These are phyloP conservation scores for Talaromyces adpressus DNA, from an alignment of 495 filamentous ascomycete species.

Conservation along the genomic window DNA sequence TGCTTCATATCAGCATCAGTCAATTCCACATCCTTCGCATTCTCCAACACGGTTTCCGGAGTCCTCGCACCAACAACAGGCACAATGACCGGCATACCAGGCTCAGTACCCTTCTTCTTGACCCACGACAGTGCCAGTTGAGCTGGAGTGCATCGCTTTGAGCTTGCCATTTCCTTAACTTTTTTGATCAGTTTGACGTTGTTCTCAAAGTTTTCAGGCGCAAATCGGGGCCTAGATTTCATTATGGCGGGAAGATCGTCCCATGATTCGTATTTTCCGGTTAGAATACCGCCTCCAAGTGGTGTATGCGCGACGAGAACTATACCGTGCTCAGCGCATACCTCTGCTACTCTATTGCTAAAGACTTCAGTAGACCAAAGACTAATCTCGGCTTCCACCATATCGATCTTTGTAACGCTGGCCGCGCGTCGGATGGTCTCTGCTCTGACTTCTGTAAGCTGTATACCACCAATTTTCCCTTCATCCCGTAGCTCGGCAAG, in stretches of 20 bases:
- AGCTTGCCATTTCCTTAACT: constrained; percentile 52
- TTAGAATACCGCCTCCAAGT: constrained; percentile 39
- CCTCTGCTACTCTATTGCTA: constrained; percentile 55
- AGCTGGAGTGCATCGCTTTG: constrained; percentile 58
- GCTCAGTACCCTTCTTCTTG: constrained; percentile 33
- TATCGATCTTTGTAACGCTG: constrained; percentile 50
- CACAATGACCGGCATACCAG: constrained; percentile 52
- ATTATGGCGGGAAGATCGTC: constrained; percentile 54
- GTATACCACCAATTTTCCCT: constrained; percentile 52
- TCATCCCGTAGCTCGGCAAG: constrained; percentile 31
- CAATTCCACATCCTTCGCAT: constrained; percentile 35
- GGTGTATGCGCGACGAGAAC: constrained; percentile 55
- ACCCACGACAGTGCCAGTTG: constrained; percentile 71
- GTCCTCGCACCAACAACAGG: constrained; percentile 67
- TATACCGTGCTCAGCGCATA: constrained; percentile 54
- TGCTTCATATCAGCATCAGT: constrained; percentile 40
- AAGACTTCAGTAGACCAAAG: constrained; percentile 54
- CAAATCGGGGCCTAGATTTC: constrained; percentile 49
- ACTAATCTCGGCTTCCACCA: constrained; percentile 65
- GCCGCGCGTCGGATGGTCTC: constrained; percentile 59
- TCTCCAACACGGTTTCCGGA: constrained; percentile 40
- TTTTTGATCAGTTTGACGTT: constrained; percentile 62
- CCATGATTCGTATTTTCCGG: constrained; percentile 48
- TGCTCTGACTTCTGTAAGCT: constrained; percentile 55
- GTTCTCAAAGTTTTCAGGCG: constrained; percentile 54